Percentiles rank a stretch among this genome's conserved stretches.
Evolutionary conservation across 148 eudicot species (phyloP).

Genomic region (Rhododendron simsii): DNA sequence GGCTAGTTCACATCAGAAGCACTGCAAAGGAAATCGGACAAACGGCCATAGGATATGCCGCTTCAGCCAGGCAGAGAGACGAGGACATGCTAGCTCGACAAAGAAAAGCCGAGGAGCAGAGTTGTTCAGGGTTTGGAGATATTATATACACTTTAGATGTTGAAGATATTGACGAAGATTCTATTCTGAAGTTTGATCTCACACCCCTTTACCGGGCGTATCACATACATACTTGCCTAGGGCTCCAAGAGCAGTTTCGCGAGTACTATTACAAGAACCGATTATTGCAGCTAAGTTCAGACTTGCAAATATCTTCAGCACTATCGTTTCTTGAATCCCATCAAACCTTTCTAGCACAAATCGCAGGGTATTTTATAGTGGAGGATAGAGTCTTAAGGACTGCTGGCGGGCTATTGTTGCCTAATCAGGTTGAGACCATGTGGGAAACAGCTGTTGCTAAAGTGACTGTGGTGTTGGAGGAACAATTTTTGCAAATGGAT

Average conservation of each 20-base stretch:
- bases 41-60: conserved; percentile 66
- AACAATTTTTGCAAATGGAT: conserved; percentile 60
- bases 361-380: conserved; percentile 82
- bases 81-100: conserved; percentile 75
- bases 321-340: conserved; percentile 80
- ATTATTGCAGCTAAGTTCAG: conserved; percentile 78
- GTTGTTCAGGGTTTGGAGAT: conserved; percentile 46
- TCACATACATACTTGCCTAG: conserved; percentile 80
- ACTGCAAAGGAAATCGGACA: conserved; percentile 81
- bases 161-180: conserved; percentile 68
- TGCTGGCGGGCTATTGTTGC: conserved; percentile 65
- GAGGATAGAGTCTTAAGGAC: conserved; percentile 93
- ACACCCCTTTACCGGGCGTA: conserved; percentile 82
- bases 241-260: conserved; percentile 64
- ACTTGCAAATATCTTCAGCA: conserved; percentile 64
- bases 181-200: conserved; percentile 69
- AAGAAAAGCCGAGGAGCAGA: conserved; percentile 75
- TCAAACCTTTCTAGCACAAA: conserved; percentile 69
- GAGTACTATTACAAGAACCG: conserved; percentile 90
- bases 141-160: conserved; percentile 63
- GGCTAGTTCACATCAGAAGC: conserved; percentile 79
- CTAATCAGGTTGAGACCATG: conserved; percentile 85
- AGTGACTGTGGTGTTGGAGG: conserved; percentile 58
- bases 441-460: conserved; percentile 82
- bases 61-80: conserved; percentile 66